Evolutionary conservation across 805 yeast genomes (phyloP).

Genomic region (Metschnikowia santaceciliae): DNA sequence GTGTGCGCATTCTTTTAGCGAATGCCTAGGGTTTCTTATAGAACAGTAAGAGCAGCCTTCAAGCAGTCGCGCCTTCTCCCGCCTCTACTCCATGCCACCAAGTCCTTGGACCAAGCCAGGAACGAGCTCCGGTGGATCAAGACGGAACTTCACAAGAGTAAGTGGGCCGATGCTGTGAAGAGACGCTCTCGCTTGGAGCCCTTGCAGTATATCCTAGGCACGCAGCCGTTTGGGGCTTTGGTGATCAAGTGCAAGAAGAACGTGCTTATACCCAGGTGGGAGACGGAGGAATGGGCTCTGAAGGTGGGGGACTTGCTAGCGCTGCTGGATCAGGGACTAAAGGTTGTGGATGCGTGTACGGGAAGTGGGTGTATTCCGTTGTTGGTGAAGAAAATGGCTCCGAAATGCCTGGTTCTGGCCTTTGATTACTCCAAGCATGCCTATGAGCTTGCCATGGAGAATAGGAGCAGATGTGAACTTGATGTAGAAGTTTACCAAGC

Average conservation of each 20-base stretch:
- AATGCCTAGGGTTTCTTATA: constrained; percentile 34
- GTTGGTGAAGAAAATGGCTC: constrained; percentile 31
- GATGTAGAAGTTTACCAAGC: constrained; percentile 6
- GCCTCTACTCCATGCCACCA: constrained; percentile 31
- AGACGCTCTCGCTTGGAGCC: constrained; percentile 58
- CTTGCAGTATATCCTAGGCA: constrained; percentile 76
- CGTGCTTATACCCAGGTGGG: constrained; percentile 90
- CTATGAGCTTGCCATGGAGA: constrained; percentile 44
- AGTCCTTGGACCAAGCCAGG: constrained; percentile 39
- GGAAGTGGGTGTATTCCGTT: constrained; percentile 72
- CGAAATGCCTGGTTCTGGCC: constrained; percentile 32
- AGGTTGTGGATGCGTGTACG: constrained; percentile 18
- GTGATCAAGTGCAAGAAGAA: constrained; percentile 55
- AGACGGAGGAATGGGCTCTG: constrained; percentile 86
- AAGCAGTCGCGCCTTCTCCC: constrained; percentile 26
- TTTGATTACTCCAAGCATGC: constrained; percentile 59
- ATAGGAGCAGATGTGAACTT: constrained; percentile 24
- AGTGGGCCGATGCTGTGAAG: constrained; percentile 52
- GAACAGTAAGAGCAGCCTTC: constrained; percentile 25
- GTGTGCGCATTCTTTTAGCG: background rate
- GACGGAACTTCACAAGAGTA: constrained; percentile 45
- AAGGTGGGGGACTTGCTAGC: background rate
- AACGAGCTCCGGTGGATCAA: constrained; percentile 64
- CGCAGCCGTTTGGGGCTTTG: constrained; percentile 81
- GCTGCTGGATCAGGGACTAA: background rate